Evolutionary conservation across 2,329 filamentous ascomycete species (phyloP), one percentile per base, ranked within the genome.

Genomic region (Pseudopyricularia javanii): DNA sequence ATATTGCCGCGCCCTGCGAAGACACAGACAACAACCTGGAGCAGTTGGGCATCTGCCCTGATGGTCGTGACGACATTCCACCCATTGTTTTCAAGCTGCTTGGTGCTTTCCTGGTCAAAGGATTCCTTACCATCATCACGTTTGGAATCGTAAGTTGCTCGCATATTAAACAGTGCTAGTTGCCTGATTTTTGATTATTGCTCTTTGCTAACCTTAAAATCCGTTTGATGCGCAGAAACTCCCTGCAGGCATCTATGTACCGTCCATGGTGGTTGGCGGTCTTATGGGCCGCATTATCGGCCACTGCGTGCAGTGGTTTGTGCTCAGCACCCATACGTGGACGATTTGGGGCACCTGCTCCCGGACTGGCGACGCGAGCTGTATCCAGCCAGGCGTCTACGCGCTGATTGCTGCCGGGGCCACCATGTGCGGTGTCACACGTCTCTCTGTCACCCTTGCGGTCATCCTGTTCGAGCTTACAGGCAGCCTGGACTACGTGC

Each of bases 191-290:
- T n/a, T n/a, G n/a, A n/a, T n/a, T n/a, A n/a, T n/a, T n/a, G n/a
- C n/a, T n/a, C n/a, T n/a, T n/a, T n/a, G n/a, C 47, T 49, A 11
- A 49, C 47, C 47, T n/a, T 1, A 28, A 26, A 30, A 9, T 22
- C 34, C 43, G 5, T 33, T 20, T 32, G 14, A 22, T 5, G 2
- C 1, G 49, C 63, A 80, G 75, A 97, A 97, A 75, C 83, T 97
- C 0, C 93, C 93, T 9, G 90, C 91, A 1, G 93, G 93, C 57
- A 96, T 98, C 59, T 98, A 98, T 61, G 91, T 98, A 2, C 93
- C 93, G 3, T 96, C 91, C 60, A 98, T 98, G 93, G 93, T 97
- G 28, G 89, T 97, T 17, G 93, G 93, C 58, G 93, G 93, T 62
- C 73, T 98, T 17, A 84, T 95, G 72, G 91, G 91, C 30, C 83